phyloP scores from a whole-genome alignment of 805 yeast genomes.

The Candida khao-thaluensis region DNA sequence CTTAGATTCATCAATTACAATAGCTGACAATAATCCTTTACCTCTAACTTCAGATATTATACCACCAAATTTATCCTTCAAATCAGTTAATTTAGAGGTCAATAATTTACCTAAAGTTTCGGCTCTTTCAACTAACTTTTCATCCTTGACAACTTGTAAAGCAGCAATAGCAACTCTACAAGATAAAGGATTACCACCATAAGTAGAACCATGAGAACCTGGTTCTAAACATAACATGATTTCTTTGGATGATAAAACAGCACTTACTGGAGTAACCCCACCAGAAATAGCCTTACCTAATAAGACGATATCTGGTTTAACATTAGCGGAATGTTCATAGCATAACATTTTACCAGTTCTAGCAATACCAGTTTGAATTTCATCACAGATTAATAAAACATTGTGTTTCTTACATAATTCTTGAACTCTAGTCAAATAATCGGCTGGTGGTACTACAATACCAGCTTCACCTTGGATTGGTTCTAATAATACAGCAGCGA shows the following conservation, averaged over 20 bases:
- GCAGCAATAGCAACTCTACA: constrained; percentile 94
- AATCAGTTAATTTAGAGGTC: constrained; percentile 53
- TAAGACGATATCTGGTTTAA: constrained; percentile 85
- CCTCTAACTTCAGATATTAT: constrained; percentile 70
- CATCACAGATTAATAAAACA: constrained; percentile 89
- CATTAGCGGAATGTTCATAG: constrained; percentile 74
- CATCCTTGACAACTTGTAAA: constrained; percentile 83
- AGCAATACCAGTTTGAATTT: constrained; percentile 96
- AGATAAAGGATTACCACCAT: constrained; percentile 96
- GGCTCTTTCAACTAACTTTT: constrained; percentile 79
- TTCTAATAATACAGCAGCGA: constrained; percentile 89
- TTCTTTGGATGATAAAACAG: constrained; percentile 85
- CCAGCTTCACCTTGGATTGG: constrained; percentile 99
- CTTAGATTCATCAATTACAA: constrained; percentile 82
- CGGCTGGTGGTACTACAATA: constrained; percentile 87
- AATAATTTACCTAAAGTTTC: constrained; percentile 66
- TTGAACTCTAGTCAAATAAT: constrained; percentile 71
- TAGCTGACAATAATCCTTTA: constrained; percentile 82
- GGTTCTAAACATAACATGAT: constrained; percentile 89
- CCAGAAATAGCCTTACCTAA: constrained; percentile 96
- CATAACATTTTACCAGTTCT: constrained; percentile 95
- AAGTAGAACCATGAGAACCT: constrained; percentile 97
- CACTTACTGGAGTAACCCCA: constrained; percentile 90
- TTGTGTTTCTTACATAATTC: constrained; percentile 78
- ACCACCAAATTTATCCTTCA: constrained; percentile 53